phyloP scores from a whole-genome alignment of 1,139 yeast species.

The Debaryomyces psychrophilus region DNA sequence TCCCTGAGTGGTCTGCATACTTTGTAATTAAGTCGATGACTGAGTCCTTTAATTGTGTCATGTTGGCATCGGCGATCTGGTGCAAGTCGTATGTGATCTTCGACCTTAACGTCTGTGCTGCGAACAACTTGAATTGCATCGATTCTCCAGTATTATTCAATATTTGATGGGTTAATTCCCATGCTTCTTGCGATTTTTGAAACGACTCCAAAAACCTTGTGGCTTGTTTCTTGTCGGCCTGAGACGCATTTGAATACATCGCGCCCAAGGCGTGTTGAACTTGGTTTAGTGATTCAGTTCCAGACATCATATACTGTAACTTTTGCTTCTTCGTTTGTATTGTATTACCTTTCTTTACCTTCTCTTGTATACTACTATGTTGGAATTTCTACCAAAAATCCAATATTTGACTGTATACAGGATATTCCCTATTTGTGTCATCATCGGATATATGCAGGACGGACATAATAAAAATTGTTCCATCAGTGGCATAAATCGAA shows the following conservation, averaged over 20 bases:
- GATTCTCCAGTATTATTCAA: slow-evolving; percentile 27
- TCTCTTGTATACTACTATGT: neutral
- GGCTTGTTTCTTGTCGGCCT: slow-evolving; percentile 59
- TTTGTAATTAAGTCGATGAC: slow-evolving; percentile 57
- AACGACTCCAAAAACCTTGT: slow-evolving; percentile 72
- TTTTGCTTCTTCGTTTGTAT: neutral
- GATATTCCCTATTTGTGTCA: neutral
- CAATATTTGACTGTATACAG: neutral
- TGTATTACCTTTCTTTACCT: neutral
- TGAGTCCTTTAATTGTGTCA: slow-evolving; percentile 61
- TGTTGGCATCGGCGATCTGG: slow-evolving; percentile 65
- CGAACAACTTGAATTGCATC: slow-evolving; percentile 70
- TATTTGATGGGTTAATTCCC: slow-evolving; percentile 54
- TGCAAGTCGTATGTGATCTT: slow-evolving; percentile 81
- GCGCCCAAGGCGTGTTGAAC: slow-evolving; percentile 58
- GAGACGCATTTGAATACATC: slow-evolving; percentile 59
- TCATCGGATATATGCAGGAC: neutral
- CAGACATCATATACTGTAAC: slow-evolving; percentile 12
- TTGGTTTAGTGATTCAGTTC: slow-evolving; percentile 22
- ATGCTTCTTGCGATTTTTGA: slow-evolving; percentile 77
- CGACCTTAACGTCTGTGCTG: slow-evolving; percentile 87
- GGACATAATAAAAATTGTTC: neutral
- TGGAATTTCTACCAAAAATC: neutral
- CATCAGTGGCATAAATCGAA: neutral
- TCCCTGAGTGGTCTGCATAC: slow-evolving; percentile 47